Percentiles rank a stretch among this genome's conserved stretches.
Conservation (phyloP, 1,284 basidiomycete genomes). For the Phenoliferia sp. region DNA sequence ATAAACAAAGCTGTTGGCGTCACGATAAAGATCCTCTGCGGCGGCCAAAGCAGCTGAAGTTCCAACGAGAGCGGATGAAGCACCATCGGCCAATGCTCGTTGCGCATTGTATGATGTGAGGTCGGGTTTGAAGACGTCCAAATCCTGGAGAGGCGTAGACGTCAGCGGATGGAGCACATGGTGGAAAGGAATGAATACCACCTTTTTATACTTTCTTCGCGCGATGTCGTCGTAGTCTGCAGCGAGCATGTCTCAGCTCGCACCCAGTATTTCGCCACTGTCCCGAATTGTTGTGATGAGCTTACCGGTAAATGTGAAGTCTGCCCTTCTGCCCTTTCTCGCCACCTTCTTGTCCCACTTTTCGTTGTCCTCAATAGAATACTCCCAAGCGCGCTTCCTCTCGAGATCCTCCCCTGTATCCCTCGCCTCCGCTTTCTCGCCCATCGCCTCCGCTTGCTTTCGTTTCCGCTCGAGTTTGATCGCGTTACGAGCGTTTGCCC, state of each 20-base stretch:
- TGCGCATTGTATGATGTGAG: conserved; percentile 75
- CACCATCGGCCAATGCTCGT: conserved; percentile 59
- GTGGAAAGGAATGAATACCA: background rate
- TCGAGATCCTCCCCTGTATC: conserved; percentile 69
- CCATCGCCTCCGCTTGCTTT: conserved; percentile 79
- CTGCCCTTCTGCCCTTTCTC: conserved; percentile 65
- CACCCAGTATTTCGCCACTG: no score
- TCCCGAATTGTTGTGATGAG: background rate
- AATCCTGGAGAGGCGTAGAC: conserved; percentile 51
- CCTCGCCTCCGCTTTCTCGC: conserved; percentile 79
- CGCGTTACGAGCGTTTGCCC: conserved; percentile 67
- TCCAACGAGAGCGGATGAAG: conserved; percentile 40
- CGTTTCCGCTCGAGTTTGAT: conserved; percentile 78
- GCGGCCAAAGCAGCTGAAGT: conserved; percentile 48
- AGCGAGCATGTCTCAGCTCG: background rate
- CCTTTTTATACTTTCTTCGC: conserved; percentile 74
- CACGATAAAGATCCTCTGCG: conserved; percentile 76
- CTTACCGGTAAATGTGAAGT: conserved; percentile 71
- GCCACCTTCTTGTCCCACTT: conserved; percentile 84
- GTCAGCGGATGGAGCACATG: background rate
- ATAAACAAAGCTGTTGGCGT: conserved; percentile 72
- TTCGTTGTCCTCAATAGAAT: conserved; percentile 90
- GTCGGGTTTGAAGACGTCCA: conserved; percentile 81
- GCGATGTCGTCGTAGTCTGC: conserved; percentile 85
- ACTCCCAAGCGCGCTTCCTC: conserved; percentile 85